Evolutionary conservation across 1,139 yeast genomes (phyloP).

Genomic region (Starmera stellimalicola): DNA sequence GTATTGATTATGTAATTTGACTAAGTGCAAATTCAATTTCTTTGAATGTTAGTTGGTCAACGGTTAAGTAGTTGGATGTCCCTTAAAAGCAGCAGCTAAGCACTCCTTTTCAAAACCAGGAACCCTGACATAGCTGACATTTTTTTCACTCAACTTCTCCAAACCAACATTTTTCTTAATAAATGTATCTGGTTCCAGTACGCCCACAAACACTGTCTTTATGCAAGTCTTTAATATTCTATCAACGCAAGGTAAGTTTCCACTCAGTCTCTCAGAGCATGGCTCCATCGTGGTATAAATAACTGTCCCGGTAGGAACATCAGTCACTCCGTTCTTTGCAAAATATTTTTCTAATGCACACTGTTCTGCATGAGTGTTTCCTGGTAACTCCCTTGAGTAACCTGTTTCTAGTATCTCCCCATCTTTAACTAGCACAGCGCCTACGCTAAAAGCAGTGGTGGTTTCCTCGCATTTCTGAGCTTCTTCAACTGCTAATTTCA

Average conservation of each 20-base stretch:
- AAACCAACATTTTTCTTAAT: constrained; percentile 68
- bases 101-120: constrained; percentile 80
- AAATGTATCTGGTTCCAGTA: constrained; percentile 82
- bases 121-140: constrained; percentile 67
- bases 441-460: constrained; percentile 85
- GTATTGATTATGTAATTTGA: too few relatives aligned
- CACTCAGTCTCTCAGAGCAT: constrained; percentile 82
- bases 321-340: constrained; percentile 24
- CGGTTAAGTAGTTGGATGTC: too few relatives aligned
- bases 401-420: constrained; percentile 70
- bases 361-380: constrained; percentile 98
- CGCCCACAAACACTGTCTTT: constrained; percentile 81
- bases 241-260: constrained; percentile 82
- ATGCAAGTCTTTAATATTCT: constrained; percentile 52
- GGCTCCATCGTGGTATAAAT: constrained; percentile 98
- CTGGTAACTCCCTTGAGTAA: constrained; percentile 81
- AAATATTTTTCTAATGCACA: constrained; percentile 80
- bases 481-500: constrained; percentile 59
- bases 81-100: constrained; percentile 63
- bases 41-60: too few relatives aligned
- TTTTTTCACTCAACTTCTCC: constrained; percentile 39
- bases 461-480: constrained; percentile 82
- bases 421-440: constrained; percentile 71
- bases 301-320: constrained; percentile 69
- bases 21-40: too few relatives aligned